These are phyloP conservation scores for Thalassiosira mediterranea DNA, from an alignment of 352 stramenopile genomes.

Conservation along the genomic window DNA sequence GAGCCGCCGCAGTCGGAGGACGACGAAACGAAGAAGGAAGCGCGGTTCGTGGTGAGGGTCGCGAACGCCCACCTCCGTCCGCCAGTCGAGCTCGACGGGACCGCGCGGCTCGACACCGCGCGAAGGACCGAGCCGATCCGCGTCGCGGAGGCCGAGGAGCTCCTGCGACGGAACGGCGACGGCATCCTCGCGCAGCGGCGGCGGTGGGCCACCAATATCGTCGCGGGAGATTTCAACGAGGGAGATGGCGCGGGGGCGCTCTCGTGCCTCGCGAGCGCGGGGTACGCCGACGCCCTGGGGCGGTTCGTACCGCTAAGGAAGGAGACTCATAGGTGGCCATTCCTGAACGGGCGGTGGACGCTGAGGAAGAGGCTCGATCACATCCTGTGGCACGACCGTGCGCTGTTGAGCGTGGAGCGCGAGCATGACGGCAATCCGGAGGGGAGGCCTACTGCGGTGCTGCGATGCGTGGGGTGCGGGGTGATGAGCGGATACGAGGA, in stretches of 20 bases:
- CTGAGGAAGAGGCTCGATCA: slow-evolving; percentile 52
- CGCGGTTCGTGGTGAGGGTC: slow-evolving; percentile 22
- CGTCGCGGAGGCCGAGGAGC: slow-evolving; percentile 26
- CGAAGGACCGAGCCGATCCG: slow-evolving; percentile 42
- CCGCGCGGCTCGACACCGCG: slow-evolving; percentile 36
- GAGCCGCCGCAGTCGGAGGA: not conserved
- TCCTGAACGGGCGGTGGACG: slow-evolving; percentile 20
- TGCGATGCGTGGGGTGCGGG: slow-evolving; percentile 47
- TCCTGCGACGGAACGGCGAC: slow-evolving; percentile 9
- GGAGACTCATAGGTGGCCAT: slow-evolving; percentile 50
- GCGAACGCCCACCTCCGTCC: slow-evolving; percentile 45
- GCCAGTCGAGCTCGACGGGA: slow-evolving; percentile 47
- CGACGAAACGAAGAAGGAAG: too few species aligned
- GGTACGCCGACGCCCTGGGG: slow-evolving; percentile 33
- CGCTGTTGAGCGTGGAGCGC: not conserved
- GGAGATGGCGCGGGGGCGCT: slow-evolving; percentile 25
- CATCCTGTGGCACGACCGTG: slow-evolving; percentile 32
- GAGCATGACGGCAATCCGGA: not conserved
- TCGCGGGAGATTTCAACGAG: slow-evolving; percentile 54
- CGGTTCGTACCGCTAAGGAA: slow-evolving; percentile 33
- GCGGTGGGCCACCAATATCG: slow-evolving; percentile 40
- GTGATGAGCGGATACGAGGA: slow-evolving; percentile 43
- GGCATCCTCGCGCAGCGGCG: not conserved
- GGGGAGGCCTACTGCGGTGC: slow-evolving; percentile 10
- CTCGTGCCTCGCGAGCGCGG: slow-evolving; percentile 18